Percentiles rank a stretch among this genome's conserved stretches.
phyloP scores from a whole-genome alignment of 768 basidiomycete species.

The Suillus luteus region DNA sequence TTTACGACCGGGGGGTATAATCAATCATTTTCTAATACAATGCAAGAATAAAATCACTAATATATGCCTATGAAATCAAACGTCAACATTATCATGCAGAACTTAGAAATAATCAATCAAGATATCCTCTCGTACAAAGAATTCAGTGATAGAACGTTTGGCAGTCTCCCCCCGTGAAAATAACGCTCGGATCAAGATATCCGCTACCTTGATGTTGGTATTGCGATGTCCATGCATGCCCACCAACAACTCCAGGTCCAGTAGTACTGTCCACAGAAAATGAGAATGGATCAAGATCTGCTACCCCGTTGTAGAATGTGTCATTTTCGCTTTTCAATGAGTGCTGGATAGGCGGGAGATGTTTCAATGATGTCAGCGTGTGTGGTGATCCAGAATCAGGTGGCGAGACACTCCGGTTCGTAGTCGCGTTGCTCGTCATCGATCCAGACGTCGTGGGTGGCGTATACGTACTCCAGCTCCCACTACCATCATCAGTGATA shows the following conservation, averaged over 20 bases:
- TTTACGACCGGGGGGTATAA: neutral
- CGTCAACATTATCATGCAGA: neutral
- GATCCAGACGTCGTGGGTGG: constrained; percentile 62
- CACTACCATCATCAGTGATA: constrained; percentile 48
- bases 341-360: constrained; percentile 6
- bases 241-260: constrained; percentile 18
- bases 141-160: constrained; percentile 19
- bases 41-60: neutral
- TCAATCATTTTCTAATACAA: neutral
- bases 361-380: constrained; percentile 10
- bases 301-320: constrained; percentile 42
- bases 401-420: constrained; percentile 41
- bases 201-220: constrained; percentile 27
- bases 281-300: constrained; percentile 54
- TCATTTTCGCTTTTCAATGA: constrained; percentile 40
- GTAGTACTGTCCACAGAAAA: constrained; percentile 37
- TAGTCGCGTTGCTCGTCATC: constrained; percentile 44
- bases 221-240: constrained; percentile 35
- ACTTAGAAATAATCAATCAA: constrained; percentile 7
- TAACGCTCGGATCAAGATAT: constrained; percentile 32
- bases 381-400: constrained; percentile 27
- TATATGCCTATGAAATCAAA: constrained; percentile 4
- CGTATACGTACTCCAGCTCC: constrained; percentile 64
- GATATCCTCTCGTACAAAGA: too few species aligned
- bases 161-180: constrained; percentile 38